Evolutionary conservation across 441 rosid species (phyloP).

Genomic region (Breynia disticha): DNA sequence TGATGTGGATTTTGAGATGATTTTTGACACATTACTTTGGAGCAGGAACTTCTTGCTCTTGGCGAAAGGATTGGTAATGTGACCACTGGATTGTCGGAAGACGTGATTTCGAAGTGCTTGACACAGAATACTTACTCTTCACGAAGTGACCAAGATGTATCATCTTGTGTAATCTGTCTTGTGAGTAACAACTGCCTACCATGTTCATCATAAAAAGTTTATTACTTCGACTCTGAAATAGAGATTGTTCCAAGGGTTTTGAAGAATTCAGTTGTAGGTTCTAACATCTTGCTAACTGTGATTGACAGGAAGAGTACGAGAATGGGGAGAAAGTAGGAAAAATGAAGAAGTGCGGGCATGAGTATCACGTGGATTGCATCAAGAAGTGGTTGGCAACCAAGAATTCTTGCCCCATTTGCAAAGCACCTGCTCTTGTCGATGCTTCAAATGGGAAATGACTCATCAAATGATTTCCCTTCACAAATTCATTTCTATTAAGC

Average conservation of each 20-base stretch:
- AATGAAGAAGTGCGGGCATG: slow-evolving; percentile 52
- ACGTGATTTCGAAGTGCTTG: slow-evolving; percentile 41
- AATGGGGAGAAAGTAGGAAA: slow-evolving; percentile 46
- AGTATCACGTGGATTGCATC: slow-evolving; percentile 59
- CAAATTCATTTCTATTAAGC: too few species aligned
- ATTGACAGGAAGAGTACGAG: slow-evolving; percentile 58
- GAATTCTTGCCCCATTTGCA: slow-evolving; percentile 87
- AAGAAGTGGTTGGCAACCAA: slow-evolving; percentile 73
- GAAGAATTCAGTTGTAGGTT: neutral
- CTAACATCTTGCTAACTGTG: neutral
- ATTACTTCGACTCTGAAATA: neutral
- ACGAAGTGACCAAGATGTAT: slow-evolving; percentile 35
- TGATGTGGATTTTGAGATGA: too few species aligned
- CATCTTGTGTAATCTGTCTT: slow-evolving; percentile 65
- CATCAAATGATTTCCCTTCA: too few species aligned
- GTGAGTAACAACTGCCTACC: slow-evolving; percentile 27
- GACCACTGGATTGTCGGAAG: slow-evolving; percentile 59
- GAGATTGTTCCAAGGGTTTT: neutral
- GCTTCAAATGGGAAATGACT: too few species aligned
- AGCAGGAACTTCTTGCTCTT: slow-evolving; percentile 71
- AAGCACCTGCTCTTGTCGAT: slow-evolving; percentile 35
- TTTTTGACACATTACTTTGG: neutral
- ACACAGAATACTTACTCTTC: slow-evolving; percentile 27
- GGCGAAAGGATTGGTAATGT: slow-evolving; percentile 83
- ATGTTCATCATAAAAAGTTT: neutral